Evolutionary conservation across 805 yeast genomes (phyloP), one percentile per base, ranked within the genome.

Genomic region (Candida pseudofarinosa): DNA sequence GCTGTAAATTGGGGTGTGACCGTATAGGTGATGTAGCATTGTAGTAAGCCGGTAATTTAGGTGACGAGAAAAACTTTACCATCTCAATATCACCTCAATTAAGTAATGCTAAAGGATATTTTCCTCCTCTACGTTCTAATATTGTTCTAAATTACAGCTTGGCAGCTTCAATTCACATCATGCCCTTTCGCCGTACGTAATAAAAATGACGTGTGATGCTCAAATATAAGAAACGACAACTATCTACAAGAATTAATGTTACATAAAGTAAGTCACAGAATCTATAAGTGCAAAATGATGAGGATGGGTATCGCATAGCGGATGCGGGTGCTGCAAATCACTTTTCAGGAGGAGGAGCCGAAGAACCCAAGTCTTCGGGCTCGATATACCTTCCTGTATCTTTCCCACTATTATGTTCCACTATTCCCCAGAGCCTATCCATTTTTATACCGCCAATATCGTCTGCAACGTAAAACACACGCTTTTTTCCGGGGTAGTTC

Each of bases 361-460:
- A 23, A 6, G 28, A 23, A 10, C 10, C 28, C 28, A 23, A 23
- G 13, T 14, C 14, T 17, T 37, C 40, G 3, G 43, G 43, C 19
- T 56, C 59, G 37, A 63, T 55, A 40, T 54, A 70, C 46, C 95
- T 67, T 4, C 93, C 93, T 48, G 83, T 83, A 51, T 84, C 75
- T 8, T 85, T 67, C 0, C 83, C 87, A 37, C 80, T 69, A 46
- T 83, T 80, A 38, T 67, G 65, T 56, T 88, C 95, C 1, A 84
- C 78, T n/a, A 85, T 76, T 0, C 90, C 88, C 91, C 95, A 83
- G 4, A 87, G 63, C 42, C 96, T 67, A 53, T 87, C 93, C 95
- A 87, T 87, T 49, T 79, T 79, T 57, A 85, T 65, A 2, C 95
- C 95, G 2, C 95, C 93, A 35, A 84, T 68, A 49, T 86, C 83